These are phyloP conservation scores for Penicillium maclennaniae DNA, from an alignment of 495 filamentous ascomycete species.

Conservation along the genomic window DNA sequence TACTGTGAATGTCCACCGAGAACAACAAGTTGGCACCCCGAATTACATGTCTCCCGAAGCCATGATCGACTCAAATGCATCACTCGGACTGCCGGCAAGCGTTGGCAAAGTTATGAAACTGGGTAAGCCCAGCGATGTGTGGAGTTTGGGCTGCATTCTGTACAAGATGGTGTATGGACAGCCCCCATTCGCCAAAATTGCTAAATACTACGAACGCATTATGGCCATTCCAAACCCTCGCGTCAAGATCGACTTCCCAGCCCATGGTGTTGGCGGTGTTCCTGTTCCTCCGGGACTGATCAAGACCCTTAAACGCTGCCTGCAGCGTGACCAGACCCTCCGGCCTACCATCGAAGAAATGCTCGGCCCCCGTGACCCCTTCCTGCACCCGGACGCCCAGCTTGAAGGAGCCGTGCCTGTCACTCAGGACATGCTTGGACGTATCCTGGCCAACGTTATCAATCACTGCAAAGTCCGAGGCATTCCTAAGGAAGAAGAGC, in stretches of 20 bases:
- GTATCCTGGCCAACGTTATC: conserved; percentile 74
- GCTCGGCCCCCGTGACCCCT: conserved; percentile 66
- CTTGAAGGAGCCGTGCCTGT: conserved; percentile 65
- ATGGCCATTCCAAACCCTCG: conserved; percentile 86
- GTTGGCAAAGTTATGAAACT: conserved; percentile 85
- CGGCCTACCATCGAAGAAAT: conserved; percentile 77
- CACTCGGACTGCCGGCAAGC: conserved; percentile 50
- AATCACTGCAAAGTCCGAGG: conserved; percentile 64
- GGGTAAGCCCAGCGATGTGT: conserved; percentile 92
- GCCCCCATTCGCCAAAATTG: conserved; percentile 88
- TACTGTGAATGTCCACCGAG: conserved; percentile 95
- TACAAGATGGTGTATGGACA: conserved; percentile 97
- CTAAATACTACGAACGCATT: conserved; percentile 68
- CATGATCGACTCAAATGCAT: conserved; percentile 79
- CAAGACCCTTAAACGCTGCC: conserved; percentile 70
- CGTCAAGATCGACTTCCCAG: conserved; percentile 77
- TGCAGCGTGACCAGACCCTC: conserved; percentile 71
- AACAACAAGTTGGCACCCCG: conserved; percentile 89
- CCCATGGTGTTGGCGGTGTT: conserved; percentile 67
- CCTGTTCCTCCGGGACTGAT: conserved; percentile 67
- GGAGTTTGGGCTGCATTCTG: conserved; percentile 92
- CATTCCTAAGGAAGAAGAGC: conserved; percentile 67
- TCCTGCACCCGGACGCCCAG: conserved; percentile 70
- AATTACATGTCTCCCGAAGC: conserved; percentile 99
- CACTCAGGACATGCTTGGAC: conserved; percentile 68